phyloP scores from a whole-genome alignment of 495 filamentous ascomycete genomes.

The Daldinia loculata region DNA sequence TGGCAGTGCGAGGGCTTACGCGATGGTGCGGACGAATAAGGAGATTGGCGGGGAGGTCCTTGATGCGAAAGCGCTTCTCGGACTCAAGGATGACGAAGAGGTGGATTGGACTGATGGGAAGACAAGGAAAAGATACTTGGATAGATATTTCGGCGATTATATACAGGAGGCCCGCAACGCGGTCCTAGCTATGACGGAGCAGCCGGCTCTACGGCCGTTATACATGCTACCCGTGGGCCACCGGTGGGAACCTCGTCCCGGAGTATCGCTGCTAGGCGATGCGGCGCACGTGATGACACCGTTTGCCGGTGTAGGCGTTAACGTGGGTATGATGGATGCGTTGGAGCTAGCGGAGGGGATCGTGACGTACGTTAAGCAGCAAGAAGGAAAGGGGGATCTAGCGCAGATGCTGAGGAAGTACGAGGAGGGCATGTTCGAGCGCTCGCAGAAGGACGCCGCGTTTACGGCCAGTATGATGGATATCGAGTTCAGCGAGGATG shows the following conservation, averaged over 20 bases:
- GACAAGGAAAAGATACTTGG: constrained; percentile 46
- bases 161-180: constrained; percentile 44
- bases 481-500: constrained; percentile 26
- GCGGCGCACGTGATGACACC: constrained; percentile 71
- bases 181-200: constrained; percentile 19
- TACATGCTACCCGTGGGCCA: constrained; percentile 63
- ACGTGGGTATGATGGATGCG: constrained; percentile 66
- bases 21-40: constrained; percentile 46
- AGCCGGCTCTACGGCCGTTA: constrained; percentile 43
- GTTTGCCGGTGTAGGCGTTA: constrained; percentile 68
- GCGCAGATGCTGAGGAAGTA: constrained; percentile 29
- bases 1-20: constrained; percentile 54
- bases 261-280: constrained; percentile 66
- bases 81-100: constrained; percentile 42
- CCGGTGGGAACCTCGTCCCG: constrained; percentile 54
- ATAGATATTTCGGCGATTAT: constrained; percentile 53
- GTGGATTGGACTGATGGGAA: constrained; percentile 39
- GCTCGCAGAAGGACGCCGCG: constrained; percentile 31
- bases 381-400: constrained; percentile 5
- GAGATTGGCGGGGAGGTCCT: constrained; percentile 18
- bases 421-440: constrained; percentile 41
- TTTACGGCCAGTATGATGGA: constrained; percentile 30
- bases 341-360: constrained; percentile 54
- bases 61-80: constrained; percentile 38
- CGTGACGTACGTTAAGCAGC: constrained; percentile 14